Percentiles rank a stretch among this genome's conserved stretches.
Conservation (phyloP, 1,284 basidiomycete genomes). For the Spongispora temasekensis region DNA sequence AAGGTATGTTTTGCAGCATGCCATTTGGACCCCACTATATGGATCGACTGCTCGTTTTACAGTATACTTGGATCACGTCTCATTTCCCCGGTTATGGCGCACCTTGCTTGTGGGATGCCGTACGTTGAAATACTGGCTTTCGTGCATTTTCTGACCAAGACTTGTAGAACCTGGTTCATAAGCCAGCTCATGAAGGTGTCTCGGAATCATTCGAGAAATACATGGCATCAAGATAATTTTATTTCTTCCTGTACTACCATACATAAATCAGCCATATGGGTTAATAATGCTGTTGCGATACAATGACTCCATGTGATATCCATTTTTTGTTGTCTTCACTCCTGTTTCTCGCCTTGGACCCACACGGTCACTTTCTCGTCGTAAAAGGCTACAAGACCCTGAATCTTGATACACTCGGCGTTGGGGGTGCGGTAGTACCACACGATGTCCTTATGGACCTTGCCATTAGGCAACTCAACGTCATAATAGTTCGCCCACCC, state of each 20-base stretch:
- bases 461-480: slow-evolving; percentile 47
- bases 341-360: slow-evolving; percentile 58
- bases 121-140: neutral
- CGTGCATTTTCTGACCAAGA: neutral
- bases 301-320: neutral
- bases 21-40: neutral
- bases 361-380: slow-evolving; percentile 69
- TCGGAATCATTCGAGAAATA: slow-evolving; percentile 5
- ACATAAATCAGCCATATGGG: too few species aligned
- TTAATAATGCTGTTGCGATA: too few species aligned
- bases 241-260: neutral
- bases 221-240: neutral
- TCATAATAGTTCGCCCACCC: slow-evolving; percentile 63
- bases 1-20: slow-evolving; percentile 8
- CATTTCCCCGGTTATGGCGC: slow-evolving; percentile 10
- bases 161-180: slow-evolving; percentile 14
- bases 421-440: slow-evolving; percentile 64
- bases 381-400: slow-evolving; percentile 60
- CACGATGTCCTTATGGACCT: slow-evolving; percentile 49
- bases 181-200: slow-evolving; percentile 17
- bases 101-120: slow-evolving; percentile 20
- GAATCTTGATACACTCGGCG: slow-evolving; percentile 50
- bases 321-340: slow-evolving; percentile 8
- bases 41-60: neutral
- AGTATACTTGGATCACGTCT: slow-evolving; percentile 22